phyloP scores from a whole-genome alignment of 768 basidiomycete genomes.

The Rhodotorula diobovata region DNA sequence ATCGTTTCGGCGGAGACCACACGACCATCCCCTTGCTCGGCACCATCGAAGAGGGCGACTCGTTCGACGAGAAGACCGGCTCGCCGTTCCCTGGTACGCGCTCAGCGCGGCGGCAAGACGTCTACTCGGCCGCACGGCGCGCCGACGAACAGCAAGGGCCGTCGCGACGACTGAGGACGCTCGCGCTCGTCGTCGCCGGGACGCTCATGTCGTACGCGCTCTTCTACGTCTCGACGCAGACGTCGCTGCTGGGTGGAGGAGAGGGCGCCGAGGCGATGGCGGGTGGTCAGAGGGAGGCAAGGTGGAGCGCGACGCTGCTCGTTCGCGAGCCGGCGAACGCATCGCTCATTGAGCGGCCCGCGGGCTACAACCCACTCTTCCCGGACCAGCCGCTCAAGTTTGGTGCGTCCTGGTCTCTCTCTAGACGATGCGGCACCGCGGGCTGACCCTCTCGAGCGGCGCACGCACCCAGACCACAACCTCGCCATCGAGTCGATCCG shows the following conservation, averaged over 20 bases:
- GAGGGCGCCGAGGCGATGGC: too few species aligned
- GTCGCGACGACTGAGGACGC: background rate
- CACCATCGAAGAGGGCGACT: background rate
- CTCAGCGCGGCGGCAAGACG: background rate
- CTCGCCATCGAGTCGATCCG: constrained; percentile 14
- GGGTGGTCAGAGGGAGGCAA: background rate
- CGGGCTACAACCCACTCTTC: background rate
- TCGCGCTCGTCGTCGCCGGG: background rate
- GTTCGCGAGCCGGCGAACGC: background rate
- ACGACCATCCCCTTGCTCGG: background rate
- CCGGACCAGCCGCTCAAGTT: background rate
- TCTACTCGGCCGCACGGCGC: background rate
- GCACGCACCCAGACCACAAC: constrained; percentile 20
- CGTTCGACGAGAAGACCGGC: constrained; percentile 2
- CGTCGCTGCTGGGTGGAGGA: too few species aligned
- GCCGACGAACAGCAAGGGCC: background rate
- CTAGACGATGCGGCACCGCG: too few species aligned
- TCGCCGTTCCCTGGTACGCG: background rate
- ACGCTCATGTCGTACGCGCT: background rate
- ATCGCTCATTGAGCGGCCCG: background rate
- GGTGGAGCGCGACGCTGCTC: background rate
- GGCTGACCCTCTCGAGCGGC: background rate
- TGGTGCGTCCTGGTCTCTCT: background rate
- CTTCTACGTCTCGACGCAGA: background rate
- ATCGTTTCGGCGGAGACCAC: background rate